Evolutionary conservation across 495 filamentous ascomycete species (phyloP).

Genomic region (Lasiosphaeriaceae sp.): DNA sequence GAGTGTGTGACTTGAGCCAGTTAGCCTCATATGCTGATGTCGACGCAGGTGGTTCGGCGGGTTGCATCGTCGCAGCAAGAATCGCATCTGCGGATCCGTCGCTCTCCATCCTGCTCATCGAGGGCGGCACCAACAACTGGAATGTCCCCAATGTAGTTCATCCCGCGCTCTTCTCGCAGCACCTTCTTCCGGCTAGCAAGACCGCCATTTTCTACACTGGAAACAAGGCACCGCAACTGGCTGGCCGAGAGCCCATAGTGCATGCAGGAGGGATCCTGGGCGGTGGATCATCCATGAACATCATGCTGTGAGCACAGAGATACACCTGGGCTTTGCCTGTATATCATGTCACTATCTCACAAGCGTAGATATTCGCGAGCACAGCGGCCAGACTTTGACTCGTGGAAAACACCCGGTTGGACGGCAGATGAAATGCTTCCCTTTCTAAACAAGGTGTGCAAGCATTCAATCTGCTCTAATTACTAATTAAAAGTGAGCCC

Average conservation of each 20-base stretch:
- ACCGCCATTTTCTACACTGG: conserved; percentile 35
- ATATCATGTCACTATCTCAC: neutral
- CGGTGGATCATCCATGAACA: conserved; percentile 59
- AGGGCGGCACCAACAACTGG: conserved; percentile 46
- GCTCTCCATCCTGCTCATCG: conserved; percentile 51
- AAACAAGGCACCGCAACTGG: conserved; percentile 37
- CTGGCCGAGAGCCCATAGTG: conserved; percentile 45
- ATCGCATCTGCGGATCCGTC: conserved; percentile 47
- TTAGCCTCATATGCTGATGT: neutral
- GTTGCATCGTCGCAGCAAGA: conserved; percentile 45
- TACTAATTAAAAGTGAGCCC: no score
- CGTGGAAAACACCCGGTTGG: conserved; percentile 54
- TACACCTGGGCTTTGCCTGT: neutral
- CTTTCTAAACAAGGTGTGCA: conserved; percentile 48
- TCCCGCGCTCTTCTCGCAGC: conserved; percentile 33
- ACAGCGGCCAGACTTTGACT: conserved; percentile 46
- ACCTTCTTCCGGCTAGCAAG: conserved; percentile 31
- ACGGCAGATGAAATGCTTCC: conserved; percentile 47
- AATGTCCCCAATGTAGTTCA: conserved; percentile 40
- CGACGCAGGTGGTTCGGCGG: conserved; percentile 41
- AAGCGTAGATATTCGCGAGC: conserved; percentile 25
- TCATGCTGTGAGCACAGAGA: conserved; percentile 40
- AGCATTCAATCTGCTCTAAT: neutral
- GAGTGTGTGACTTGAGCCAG: conserved; percentile 1
- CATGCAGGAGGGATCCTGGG: conserved; percentile 53